These are phyloP conservation scores for Saccharomycopsis hybrid DNA, from an alignment of 1,139 yeast species.

Conservation along the genomic window DNA sequence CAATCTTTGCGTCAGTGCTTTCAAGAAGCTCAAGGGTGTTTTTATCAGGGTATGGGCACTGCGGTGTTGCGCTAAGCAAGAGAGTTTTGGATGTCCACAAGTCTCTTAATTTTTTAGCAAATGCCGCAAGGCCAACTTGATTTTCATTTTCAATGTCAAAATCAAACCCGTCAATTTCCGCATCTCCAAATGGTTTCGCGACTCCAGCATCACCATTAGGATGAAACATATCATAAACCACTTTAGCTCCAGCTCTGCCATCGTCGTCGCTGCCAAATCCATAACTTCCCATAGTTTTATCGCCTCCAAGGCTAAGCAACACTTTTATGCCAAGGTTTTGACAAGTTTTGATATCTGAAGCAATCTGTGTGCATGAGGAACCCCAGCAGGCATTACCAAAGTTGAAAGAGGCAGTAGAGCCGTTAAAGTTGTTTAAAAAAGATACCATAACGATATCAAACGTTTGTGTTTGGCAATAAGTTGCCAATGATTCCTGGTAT, in stretches of 20 bases:
- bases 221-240: conserved; percentile 29
- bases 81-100: conserved; percentile 36
- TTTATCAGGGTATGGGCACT: conserved; percentile 76
- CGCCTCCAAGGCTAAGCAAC: conserved; percentile 70
- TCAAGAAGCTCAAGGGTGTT: conserved; percentile 54
- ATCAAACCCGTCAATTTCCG: conserved; percentile 54
- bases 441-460: conserved; percentile 72
- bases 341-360: conserved; percentile 53
- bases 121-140: conserved; percentile 12
- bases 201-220: conserved; percentile 50
- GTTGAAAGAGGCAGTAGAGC: conserved; percentile 32
- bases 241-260: conserved; percentile 26
- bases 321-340: conserved; percentile 59
- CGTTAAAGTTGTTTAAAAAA: conserved; percentile 59
- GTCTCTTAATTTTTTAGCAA: conserved; percentile 11
- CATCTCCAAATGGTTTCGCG: conserved; percentile 61
- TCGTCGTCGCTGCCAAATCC: conserved; percentile 21
- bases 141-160: conserved; percentile 43
- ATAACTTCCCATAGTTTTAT: conserved; percentile 56
- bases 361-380: conserved; percentile 5
- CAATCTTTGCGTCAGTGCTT: conserved; percentile 47
- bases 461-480: conserved; percentile 61
- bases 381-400: conserved; percentile 37
- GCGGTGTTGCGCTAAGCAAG: conserved; percentile 79
- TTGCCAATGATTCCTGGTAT: conserved; percentile 49